Evolutionary conservation across 306 rosid genomes (phyloP).

Genomic region (Quercus bicolor): DNA sequence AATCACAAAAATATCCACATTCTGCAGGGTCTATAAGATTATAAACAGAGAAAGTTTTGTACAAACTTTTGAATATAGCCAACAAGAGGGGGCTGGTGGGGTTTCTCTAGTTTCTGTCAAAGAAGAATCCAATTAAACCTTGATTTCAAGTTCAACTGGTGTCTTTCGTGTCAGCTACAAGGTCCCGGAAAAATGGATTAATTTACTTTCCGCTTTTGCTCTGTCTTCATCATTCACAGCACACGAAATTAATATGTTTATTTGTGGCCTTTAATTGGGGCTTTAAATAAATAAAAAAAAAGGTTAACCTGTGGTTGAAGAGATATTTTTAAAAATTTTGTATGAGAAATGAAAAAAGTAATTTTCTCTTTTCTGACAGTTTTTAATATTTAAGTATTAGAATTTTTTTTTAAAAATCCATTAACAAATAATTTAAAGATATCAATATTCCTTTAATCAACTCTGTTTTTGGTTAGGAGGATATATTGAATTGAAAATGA

Average conservation of each 20-base stretch:
- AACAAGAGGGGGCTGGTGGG: background rate
- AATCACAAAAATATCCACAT: conserved; percentile 21
- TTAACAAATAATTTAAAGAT: no score
- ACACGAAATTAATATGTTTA: background rate
- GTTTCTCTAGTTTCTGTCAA: background rate
- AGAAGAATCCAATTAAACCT: background rate
- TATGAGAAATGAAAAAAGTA: no score
- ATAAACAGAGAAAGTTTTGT: conserved; percentile 17
- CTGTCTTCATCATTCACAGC: background rate
- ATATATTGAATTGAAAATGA: background rate
- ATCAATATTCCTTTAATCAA: no score
- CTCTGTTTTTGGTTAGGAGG: no score
- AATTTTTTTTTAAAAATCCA: no score
- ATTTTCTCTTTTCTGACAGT: no score
- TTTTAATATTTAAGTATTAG: no score
- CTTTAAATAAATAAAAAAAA: no score
- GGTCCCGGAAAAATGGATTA: background rate
- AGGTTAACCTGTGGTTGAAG: no score
- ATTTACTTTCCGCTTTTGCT: background rate
- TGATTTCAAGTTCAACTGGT: background rate
- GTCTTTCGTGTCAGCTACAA: conserved; percentile 14
- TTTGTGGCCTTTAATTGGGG: no score
- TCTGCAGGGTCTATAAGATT: conserved; percentile 18
- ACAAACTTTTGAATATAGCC: background rate
- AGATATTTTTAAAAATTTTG: no score